Evolutionary conservation across 2,329 filamentous ascomycete species (phyloP).

Genomic region (Thermochaetoides dissita): DNA sequence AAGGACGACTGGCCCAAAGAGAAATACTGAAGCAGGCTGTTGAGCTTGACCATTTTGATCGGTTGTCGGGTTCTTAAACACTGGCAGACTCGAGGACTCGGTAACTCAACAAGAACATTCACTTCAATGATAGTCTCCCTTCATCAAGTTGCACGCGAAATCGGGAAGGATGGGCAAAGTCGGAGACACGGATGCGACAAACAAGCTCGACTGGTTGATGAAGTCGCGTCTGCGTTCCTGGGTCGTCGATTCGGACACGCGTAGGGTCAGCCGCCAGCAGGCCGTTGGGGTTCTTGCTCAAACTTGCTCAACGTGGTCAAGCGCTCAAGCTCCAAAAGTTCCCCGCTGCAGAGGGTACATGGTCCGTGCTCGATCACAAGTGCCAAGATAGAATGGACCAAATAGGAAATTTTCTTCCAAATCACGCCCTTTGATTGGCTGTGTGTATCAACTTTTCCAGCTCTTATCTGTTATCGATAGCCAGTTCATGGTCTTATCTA

Average conservation of each 20-base stretch:
- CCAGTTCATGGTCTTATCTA: too few species aligned
- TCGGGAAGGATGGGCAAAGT: background rate
- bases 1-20: conserved; percentile 12
- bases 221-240: background rate
- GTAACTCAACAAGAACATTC: conserved; percentile 3
- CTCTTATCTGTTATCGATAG: too few species aligned
- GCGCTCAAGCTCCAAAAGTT: background rate
- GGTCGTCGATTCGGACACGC: conserved; percentile 2
- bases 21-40: conserved; percentile 14
- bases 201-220: background rate
- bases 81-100: background rate
- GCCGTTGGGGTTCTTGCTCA: conserved; percentile 11
- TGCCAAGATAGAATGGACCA: conserved; percentile 7
- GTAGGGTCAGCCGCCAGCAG: conserved; percentile 1
- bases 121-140: too few species aligned
- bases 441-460: too few species aligned
- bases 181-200: too few species aligned
- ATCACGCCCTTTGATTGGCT: conserved; percentile 8
- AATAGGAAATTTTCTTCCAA: conserved; percentile 13
- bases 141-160: conserved; percentile 6
- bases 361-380: conserved; percentile 2
- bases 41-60: conserved; percentile 16
- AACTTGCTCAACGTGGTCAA: conserved; percentile 15
- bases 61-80: background rate
- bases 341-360: too few species aligned